Conservation (phyloP, 2,329 filamentous ascomycete species). For the Diaporthe longicolla region DNA sequence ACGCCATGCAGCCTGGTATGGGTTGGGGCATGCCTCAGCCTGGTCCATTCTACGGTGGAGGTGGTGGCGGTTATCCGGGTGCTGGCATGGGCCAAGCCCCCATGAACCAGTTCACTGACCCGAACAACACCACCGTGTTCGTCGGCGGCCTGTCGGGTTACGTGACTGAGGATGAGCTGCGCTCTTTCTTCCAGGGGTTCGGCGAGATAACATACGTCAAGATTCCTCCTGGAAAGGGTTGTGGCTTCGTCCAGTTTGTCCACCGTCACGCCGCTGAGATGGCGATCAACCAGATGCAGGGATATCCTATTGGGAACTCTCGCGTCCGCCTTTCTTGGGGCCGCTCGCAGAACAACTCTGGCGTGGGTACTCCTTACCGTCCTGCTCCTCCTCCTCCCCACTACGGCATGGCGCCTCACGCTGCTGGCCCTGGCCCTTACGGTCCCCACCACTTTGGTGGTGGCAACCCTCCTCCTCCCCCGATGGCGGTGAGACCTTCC, state of each 20-base stretch:
- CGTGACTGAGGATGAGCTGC: conserved; percentile 99
- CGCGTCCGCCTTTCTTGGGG: conserved; percentile 98
- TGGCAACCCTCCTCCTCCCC: conserved; percentile 43
- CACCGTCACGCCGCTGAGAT: conserved; percentile 99
- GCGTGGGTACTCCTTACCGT: conserved; percentile 96
- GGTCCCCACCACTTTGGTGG: conserved; percentile 64
- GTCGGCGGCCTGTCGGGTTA: conserved; percentile 97
- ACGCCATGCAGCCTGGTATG: conserved; percentile 60
- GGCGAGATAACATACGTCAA: conserved; percentile 99
- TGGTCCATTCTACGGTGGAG: conserved; percentile 46
- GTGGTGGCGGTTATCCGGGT: conserved; percentile 52
- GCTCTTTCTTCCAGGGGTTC: conserved; percentile 99
- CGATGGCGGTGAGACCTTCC: conserved; percentile 41
- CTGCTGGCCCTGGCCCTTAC: conserved; percentile 58
- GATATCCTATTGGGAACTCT: conserved; percentile 98
- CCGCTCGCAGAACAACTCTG: conserved; percentile 98
- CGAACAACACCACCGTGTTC: conserved; percentile 99
- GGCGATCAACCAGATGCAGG: conserved; percentile 99
- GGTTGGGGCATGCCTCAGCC: conserved; percentile 54
- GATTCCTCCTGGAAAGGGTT: conserved; percentile 99
- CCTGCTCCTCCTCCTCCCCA: conserved; percentile 81
- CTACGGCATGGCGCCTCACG: conserved; percentile 61
- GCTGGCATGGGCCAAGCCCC: conserved; percentile 54
- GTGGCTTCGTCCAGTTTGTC: conserved; percentile 98
- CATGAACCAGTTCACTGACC: conserved; percentile 99